Conservation (phyloP, 2,329 filamentous ascomycete genomes). For the Fusarium chaquense region DNA sequence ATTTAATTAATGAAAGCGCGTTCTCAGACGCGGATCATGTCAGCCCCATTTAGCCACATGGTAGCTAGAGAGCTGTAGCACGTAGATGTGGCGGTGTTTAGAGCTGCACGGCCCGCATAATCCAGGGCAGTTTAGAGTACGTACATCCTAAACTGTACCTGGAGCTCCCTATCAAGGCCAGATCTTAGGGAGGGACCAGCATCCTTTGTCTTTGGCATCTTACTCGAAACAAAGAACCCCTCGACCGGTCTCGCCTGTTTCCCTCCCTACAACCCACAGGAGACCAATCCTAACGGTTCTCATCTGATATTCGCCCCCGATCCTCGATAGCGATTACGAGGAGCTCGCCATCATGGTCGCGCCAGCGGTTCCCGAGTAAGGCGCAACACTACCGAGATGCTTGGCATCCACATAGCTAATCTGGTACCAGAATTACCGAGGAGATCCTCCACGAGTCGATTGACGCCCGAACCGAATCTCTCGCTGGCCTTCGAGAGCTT, state of each 20-base stretch:
- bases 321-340: constrained; percentile 26
- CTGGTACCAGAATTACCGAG: constrained; percentile 81
- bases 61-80: neutral
- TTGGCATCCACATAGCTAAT: constrained; percentile 42
- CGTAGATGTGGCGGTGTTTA: constrained; percentile 43
- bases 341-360: constrained; percentile 70
- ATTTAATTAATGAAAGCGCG: constrained; percentile 44
- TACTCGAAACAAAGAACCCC: constrained; percentile 32
- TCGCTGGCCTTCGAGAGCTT: constrained; percentile 87
- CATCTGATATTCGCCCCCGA: neutral
- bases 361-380: constrained; percentile 80
- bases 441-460: constrained; percentile 92
- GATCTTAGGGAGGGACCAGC: constrained; percentile 49
- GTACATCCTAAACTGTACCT: constrained; percentile 24
- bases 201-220: constrained; percentile 37
- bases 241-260: constrained; percentile 9
- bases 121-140: constrained; percentile 20
- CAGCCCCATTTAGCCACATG: constrained; percentile 46
- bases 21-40: constrained; percentile 42
- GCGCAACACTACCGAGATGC: constrained; percentile 46
- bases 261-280: constrained; percentile 3
- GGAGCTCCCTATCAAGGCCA: constrained; percentile 49
- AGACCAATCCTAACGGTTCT: constrained; percentile 12
- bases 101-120: constrained; percentile 39
- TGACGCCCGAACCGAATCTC: constrained; percentile 90